Evolutionary conservation across 805 yeast species (phyloP).

Genomic region (Saturnispora galanensis): DNA sequence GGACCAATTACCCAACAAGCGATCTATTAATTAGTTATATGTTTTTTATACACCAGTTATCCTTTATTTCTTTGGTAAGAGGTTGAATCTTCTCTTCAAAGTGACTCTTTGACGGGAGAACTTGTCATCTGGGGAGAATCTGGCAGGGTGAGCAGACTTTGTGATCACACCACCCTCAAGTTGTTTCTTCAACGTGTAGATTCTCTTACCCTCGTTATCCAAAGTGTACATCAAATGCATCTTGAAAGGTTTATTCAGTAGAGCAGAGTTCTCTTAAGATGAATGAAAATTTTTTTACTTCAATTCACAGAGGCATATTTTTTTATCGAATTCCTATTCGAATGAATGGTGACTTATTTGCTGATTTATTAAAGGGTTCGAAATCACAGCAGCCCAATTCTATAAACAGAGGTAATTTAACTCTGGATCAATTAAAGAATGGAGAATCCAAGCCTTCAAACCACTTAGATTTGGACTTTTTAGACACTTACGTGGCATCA

Average conservation of each 20-base stretch:
- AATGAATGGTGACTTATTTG: slow-evolving; percentile 30
- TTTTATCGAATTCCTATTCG: not conserved
- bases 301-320: not conserved
- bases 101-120: slow-evolving; percentile 98
- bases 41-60: not conserved
- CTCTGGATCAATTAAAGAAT: not conserved
- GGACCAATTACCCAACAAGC: not conserved
- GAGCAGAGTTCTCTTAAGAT: not conserved
- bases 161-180: slow-evolving; percentile 89
- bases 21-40: not conserved
- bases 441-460: slow-evolving; percentile 6
- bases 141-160: slow-evolving; percentile 98
- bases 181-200: slow-evolving; percentile 79
- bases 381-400: slow-evolving; percentile 7
- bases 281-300: slow-evolving; percentile 7
- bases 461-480: slow-evolving; percentile 28
- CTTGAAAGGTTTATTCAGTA: not conserved
- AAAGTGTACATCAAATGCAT: slow-evolving; percentile 99
- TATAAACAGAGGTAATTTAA: slow-evolving; percentile 7
- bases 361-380: slow-evolving; percentile 29
- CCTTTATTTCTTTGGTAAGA: slow-evolving; percentile 55
- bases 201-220: slow-evolving; percentile 90
- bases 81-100: slow-evolving; percentile 83
- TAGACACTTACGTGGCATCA: slow-evolving; percentile 10
- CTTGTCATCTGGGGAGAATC: slow-evolving; percentile 99